Percentiles rank a stretch among this genome's conserved stretches.
Conservation (phyloP, 257 asterid species). For the Ehretia macrophylla region DNA sequence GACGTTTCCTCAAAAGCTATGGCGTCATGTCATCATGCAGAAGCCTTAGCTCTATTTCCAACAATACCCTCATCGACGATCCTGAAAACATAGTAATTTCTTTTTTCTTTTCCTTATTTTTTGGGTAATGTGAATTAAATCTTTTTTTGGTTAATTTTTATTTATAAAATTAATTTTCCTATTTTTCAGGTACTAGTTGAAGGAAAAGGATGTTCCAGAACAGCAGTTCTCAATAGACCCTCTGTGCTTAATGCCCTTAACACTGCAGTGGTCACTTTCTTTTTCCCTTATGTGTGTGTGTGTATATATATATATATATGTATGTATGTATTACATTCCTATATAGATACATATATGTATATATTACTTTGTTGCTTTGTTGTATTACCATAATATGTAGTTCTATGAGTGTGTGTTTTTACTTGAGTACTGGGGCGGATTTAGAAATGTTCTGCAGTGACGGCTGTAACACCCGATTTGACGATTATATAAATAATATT, state of each 20-base stretch:
- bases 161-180: background rate
- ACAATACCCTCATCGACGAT: conserved; percentile 40
- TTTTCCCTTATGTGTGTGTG: background rate
- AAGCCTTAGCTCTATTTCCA: conserved; percentile 38
- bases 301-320: background rate
- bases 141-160: background rate
- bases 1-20: conserved; percentile 23
- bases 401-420: no score
- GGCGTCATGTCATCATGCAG: conserved; percentile 20
- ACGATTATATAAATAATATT: no score
- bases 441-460: no score
- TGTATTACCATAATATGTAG: no score
- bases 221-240: conserved; percentile 86
- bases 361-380: background rate
- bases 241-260: conserved; percentile 75
- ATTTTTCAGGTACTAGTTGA: conserved; percentile 75
- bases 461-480: no score
- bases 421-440: no score
- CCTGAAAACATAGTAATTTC: conserved; percentile 48
- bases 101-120: background rate
- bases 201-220: conserved; percentile 68
- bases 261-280: conserved; percentile 46
- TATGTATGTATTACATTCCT: no score
- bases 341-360: no score
- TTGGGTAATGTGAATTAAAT: background rate